phyloP scores from a whole-genome alignment of 2,329 filamentous ascomycete genomes.

The Plectosphaerella cucumerina region DNA sequence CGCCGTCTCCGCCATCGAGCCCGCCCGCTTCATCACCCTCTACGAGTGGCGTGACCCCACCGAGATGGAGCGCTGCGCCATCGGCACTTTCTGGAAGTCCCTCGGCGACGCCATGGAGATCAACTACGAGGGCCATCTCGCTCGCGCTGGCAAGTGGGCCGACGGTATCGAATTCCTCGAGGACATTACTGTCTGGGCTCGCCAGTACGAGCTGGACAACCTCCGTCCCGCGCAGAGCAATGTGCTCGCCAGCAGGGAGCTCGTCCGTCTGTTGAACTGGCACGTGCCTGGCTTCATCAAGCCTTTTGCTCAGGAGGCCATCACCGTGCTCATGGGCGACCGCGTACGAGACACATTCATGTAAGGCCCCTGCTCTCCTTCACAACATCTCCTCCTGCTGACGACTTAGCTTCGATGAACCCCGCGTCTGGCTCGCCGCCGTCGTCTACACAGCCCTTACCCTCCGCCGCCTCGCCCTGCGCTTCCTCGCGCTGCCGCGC shows the following conservation, averaged over 20 bases:
- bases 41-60: slow-evolving; percentile 69
- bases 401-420: slow-evolving; percentile 36
- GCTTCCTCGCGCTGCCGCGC: slow-evolving; percentile 58
- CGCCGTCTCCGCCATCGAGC: slow-evolving; percentile 61
- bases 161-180: slow-evolving; percentile 49
- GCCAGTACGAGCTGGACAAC: slow-evolving; percentile 51
- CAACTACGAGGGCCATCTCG: slow-evolving; percentile 36
- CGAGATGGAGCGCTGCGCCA: slow-evolving; percentile 63
- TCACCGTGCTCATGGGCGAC: slow-evolving; percentile 60
- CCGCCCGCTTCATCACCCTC: slow-evolving; percentile 55
- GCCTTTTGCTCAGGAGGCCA: slow-evolving; percentile 42
- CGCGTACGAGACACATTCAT: slow-evolving; percentile 61
- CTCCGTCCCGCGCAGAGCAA: slow-evolving; percentile 54
- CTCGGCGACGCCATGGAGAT: slow-evolving; percentile 69
- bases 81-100: slow-evolving; percentile 67
- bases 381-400: neutral
- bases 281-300: slow-evolving; percentile 42
- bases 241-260: slow-evolving; percentile 50
- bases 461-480: slow-evolving; percentile 50
- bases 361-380: slow-evolving; percentile 32
- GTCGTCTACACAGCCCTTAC: slow-evolving; percentile 38
- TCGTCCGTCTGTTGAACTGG: slow-evolving; percentile 57
- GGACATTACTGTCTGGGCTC: slow-evolving; percentile 43
- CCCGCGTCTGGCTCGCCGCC: slow-evolving; percentile 27
- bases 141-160: slow-evolving; percentile 30